Base-by-base conservation (phyloP, 345 rosid species). In the Salix arbutifolia region DNA sequence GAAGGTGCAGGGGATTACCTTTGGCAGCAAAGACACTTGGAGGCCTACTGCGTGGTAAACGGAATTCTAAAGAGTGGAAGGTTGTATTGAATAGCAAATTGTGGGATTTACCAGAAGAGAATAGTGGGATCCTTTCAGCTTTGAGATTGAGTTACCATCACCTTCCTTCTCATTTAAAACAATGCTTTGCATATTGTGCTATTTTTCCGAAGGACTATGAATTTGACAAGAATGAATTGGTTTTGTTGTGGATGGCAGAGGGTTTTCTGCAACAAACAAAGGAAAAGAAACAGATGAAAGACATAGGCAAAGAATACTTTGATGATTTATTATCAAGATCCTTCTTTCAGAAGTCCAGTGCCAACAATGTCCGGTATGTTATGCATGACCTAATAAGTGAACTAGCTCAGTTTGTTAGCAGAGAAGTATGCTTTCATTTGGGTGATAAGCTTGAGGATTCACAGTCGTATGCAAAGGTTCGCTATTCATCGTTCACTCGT, bases 381-480 rank as follows among this genome's bases (percentile, higher is more conserved):
- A 76, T 81, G 84, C 84, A 81, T 64, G 71, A 77, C 67, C 77
- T 81, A 6, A 28, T 81, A 3, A 53, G 61, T 62, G 84, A 81
- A 73, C 52, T 81, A 18, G 80, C 80, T 13, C 67, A 61, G 23
- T 67, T 4, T 1, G 77, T 46, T 65, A 60, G 62, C 19, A 70
- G 48, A 65, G 60, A 61, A 42, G n/a, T 44, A 65, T 74, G 61
- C 33, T 30, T 74, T 25, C 28, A 61, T 19, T 48, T 74, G 69
- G 70, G 66, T 26, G 70, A 46, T 74, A 60, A 46, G 38, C 2
- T 19, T 5, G 19, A 25, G 30, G 40, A 16, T 46, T 37, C 46
- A 65, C 80, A 72, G 19, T 61, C 76, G 7, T 74, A 71, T 46
- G 82, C 72, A 46, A 46, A 14, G 52, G 52, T 13, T 46, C 70